Evolutionary conservation across 768 basidiomycete species (phyloP).

Genomic region (Boletus fagicola): DNA sequence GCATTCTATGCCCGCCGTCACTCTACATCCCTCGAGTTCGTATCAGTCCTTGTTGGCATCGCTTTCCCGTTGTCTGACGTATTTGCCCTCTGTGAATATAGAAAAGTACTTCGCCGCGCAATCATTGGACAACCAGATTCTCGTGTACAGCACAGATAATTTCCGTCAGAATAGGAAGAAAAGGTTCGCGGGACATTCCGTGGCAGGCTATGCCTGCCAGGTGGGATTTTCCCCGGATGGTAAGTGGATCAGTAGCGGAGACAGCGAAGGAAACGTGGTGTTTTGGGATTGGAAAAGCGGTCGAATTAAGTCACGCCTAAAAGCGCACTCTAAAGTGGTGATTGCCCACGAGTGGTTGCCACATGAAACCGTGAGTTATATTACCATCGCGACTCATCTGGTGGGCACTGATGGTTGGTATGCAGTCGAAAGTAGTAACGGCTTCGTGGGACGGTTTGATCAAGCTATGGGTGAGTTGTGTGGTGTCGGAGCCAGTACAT

Average conservation of each 20-base stretch:
- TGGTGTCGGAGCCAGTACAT: background rate
- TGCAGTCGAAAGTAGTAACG: conserved; percentile 92
- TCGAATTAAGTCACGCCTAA: conserved; percentile 85
- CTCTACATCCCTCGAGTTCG: conserved; percentile 91
- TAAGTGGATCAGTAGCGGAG: conserved; percentile 96
- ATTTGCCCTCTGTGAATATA: conserved; percentile 25
- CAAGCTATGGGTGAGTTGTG: conserved; percentile 87
- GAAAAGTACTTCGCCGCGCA: conserved; percentile 98
- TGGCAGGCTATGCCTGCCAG: conserved; percentile 96
- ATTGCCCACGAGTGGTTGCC: conserved; percentile 98
- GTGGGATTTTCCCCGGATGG: conserved; percentile 98
- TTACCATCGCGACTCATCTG: background rate
- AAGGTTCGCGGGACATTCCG: conserved; percentile 94
- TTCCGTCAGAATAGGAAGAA: conserved; percentile 99
- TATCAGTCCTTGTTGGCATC: conserved; percentile 21
- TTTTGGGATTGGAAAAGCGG: conserved; percentile 99
- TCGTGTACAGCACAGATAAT: conserved; percentile 96
- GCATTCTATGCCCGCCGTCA: conserved; percentile 99
- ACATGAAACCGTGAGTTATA: conserved; percentile 82
- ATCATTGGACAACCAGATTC: conserved; percentile 96
- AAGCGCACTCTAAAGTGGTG: conserved; percentile 93
- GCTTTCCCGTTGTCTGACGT: conserved; percentile 17
- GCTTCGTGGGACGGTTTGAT: conserved; percentile 98
- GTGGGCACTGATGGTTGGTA: conserved; percentile 14
- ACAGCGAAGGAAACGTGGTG: conserved; percentile 90